Conservation (phyloP, 495 filamentous ascomycete genomes). For the Trichoderma reesei region DNA sequence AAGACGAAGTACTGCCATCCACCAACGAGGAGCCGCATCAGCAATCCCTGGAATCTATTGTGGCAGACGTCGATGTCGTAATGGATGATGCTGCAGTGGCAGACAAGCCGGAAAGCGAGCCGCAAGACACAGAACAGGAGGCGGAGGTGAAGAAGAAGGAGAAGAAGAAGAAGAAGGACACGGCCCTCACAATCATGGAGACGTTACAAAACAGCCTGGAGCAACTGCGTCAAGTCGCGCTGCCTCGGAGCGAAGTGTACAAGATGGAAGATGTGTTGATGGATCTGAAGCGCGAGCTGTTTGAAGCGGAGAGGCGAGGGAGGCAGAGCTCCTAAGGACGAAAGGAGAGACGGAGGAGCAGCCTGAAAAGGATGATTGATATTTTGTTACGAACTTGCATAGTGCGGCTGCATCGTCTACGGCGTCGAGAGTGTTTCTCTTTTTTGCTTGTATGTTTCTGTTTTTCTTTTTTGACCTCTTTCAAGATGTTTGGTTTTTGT, state of each 20-base stretch:
- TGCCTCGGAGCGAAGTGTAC: conserved; percentile 43
- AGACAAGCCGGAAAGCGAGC: conserved; percentile 9
- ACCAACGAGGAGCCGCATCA: conserved; percentile 10
- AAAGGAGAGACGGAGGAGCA: background rate
- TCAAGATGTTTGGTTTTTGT: background rate
- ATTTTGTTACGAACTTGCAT: background rate
- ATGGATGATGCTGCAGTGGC: conserved; percentile 13
- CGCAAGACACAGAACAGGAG: background rate
- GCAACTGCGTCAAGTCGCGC: conserved; percentile 37
- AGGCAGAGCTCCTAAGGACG: conserved; percentile 9
- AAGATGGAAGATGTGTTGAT: conserved; percentile 59
- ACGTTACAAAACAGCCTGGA: conserved; percentile 30
- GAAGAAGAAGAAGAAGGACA: background rate
- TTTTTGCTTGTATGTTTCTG: background rate
- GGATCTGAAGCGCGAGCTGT: conserved; percentile 54
- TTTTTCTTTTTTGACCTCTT: background rate
- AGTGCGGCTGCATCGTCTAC: background rate
- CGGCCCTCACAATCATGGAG: conserved; percentile 10
- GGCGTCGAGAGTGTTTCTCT: background rate
- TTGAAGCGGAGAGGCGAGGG: conserved; percentile 48
- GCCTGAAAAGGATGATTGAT: background rate
- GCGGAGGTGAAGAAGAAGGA: conserved; percentile 10
- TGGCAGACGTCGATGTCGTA: background rate
- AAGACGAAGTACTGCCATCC: conserved; percentile 1
- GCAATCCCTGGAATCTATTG: conserved; percentile 16